A percentile compares a stretch with the other conserved stretches of the same genome.
phyloP scores from a whole-genome alignment of 768 basidiomycete genomes.

The Lactarius sanguifluus region DNA sequence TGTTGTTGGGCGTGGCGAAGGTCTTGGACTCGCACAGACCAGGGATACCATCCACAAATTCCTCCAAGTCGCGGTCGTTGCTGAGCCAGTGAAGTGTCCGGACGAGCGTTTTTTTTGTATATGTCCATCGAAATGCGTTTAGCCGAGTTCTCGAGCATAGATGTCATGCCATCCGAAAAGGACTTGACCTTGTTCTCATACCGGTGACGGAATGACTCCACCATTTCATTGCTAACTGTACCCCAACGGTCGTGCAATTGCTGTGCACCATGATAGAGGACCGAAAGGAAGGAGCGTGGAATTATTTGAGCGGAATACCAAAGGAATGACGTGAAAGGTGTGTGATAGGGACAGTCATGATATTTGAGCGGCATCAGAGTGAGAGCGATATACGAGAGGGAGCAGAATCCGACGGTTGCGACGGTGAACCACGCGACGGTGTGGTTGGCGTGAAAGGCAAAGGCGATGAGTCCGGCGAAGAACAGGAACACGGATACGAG shows the following conservation, averaged over 20 bases:
- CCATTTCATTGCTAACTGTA: neutral
- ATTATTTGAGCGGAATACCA: constrained; percentile 1
- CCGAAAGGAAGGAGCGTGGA: neutral
- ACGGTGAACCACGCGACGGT: neutral
- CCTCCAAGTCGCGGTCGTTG: neutral
- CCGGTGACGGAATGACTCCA: fast-evolving
- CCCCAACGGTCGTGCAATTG: neutral
- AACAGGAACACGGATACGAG: constrained; percentile 17
- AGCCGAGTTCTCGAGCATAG: neutral
- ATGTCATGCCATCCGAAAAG: neutral
- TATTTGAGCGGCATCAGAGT: constrained; percentile 3
- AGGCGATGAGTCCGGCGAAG: constrained; percentile 15
- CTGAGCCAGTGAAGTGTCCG: neutral
- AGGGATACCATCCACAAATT: neutral
- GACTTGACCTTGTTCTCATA: neutral
- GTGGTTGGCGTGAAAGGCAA: neutral
- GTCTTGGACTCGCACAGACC: neutral
- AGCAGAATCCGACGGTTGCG: neutral
- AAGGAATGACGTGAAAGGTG: constrained; percentile 4
- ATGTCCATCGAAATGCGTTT: neutral
- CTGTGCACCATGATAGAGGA: neutral
- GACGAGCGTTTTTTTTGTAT: neutral
- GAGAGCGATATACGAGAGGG: neutral
- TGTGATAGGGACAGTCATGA: constrained; percentile 13
- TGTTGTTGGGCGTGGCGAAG: neutral